Evolutionary conservation across 306 rosid genomes (phyloP).

Genomic region (Hippophae tibetana): DNA sequence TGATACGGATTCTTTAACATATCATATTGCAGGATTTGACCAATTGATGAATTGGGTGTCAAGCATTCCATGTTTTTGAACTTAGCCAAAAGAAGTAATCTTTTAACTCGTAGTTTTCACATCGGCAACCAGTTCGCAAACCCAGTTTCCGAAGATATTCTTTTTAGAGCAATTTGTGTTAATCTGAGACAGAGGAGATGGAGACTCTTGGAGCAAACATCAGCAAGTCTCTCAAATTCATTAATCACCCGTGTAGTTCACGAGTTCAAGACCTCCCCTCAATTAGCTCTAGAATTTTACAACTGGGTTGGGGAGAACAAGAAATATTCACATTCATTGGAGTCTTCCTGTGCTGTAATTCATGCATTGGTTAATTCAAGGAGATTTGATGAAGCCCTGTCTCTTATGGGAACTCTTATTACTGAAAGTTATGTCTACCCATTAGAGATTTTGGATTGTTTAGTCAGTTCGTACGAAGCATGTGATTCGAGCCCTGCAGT

Average conservation of each 20-base stretch:
- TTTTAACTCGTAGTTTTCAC: conserved; percentile 22
- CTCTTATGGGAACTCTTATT: conserved; percentile 31
- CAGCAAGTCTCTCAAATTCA: conserved; percentile 27
- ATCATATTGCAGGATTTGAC: conserved; percentile 8
- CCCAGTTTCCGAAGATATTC: conserved; percentile 37
- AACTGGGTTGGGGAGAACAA: conserved; percentile 26
- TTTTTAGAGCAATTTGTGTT: conserved; percentile 40
- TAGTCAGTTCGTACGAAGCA: conserved; percentile 26
- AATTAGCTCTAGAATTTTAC: conserved; percentile 41
- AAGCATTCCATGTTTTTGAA: conserved; percentile 23
- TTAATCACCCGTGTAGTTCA: conserved; percentile 34
- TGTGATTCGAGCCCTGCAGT: conserved; percentile 30
- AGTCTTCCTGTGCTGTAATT: conserved; percentile 34
- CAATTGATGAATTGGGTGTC: conserved; percentile 22
- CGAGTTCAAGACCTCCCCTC: conserved; percentile 36
- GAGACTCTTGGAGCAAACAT: conserved; percentile 35
- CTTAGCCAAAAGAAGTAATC: conserved; percentile 14
- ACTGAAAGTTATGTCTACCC: conserved; percentile 21
- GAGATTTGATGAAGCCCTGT: conserved; percentile 37
- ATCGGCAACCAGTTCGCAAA: conserved; percentile 28
- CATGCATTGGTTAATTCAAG: conserved; percentile 46
- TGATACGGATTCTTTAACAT: not conserved
- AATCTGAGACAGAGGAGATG: conserved; percentile 40
- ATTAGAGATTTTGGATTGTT: conserved; percentile 35
- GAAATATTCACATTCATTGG: conserved; percentile 23